Evolutionary conservation across 164 flowering plant species (phyloP).

Genomic region (Chimonanthus salicifolius): DNA sequence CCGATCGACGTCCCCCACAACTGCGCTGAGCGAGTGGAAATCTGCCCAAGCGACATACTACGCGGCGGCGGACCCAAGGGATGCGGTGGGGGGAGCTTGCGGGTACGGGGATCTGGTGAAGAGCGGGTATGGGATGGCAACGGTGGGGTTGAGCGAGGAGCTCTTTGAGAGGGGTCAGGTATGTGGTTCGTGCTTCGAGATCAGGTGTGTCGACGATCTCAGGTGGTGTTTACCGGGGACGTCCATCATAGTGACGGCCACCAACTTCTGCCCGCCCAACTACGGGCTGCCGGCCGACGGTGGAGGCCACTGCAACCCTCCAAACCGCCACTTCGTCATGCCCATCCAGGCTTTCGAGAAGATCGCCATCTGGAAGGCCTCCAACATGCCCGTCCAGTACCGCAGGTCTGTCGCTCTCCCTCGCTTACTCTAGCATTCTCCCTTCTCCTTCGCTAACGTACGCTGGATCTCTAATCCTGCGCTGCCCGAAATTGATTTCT

Average conservation of each 20-base stretch:
- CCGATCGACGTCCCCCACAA: conserved; percentile 5
- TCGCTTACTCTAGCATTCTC: neutral
- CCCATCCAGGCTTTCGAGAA: conserved; percentile 94
- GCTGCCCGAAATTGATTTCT: neutral
- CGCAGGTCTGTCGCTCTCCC: conserved; percentile 41
- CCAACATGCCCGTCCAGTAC: conserved; percentile 86
- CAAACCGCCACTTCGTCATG: conserved; percentile 74
- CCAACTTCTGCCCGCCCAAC: conserved; percentile 93
- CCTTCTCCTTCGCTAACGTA: neutral
- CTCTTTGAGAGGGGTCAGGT: conserved; percentile 72
- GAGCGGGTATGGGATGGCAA: conserved; percentile 77
- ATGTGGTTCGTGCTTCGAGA: conserved; percentile 90
- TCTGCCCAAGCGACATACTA: conserved; percentile 86
- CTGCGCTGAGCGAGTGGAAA: conserved; percentile 48
- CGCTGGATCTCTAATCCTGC: neutral
- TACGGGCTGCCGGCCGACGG: conserved; percentile 55
- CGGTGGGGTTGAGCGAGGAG: conserved; percentile 63
- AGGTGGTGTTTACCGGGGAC: conserved; percentile 90
- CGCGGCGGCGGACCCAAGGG: conserved; percentile 68
- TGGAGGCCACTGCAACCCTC: conserved; percentile 86
- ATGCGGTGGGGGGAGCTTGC: conserved; percentile 78
- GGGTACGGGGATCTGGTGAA: conserved; percentile 73
- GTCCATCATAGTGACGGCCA: conserved; percentile 80
- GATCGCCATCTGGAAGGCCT: conserved; percentile 95
- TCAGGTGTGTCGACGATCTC: conserved; percentile 79